Evolutionary conservation across 768 basidiomycete species (phyloP).

Genomic region (Macrolepiota albuminosa): DNA sequence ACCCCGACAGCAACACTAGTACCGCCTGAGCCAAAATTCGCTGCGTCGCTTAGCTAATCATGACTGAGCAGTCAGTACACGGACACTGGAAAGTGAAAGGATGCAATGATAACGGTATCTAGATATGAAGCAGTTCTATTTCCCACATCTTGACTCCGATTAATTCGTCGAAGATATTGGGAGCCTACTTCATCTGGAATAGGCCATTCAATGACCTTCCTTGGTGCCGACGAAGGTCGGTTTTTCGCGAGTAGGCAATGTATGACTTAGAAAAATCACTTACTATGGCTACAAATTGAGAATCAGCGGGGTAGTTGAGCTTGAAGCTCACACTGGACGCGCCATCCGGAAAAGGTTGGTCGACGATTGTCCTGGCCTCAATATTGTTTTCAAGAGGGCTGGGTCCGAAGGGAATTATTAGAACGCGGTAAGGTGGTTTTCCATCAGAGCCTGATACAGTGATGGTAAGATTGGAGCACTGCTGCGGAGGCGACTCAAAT

Average conservation of each 20-base stretch:
- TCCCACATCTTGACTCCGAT: background rate
- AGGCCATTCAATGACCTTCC: background rate
- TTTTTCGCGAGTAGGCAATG: background rate
- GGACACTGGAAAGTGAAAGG: background rate
- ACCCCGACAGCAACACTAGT: conserved; percentile 67
- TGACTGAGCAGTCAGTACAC: conserved; percentile 3
- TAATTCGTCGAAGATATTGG: background rate
- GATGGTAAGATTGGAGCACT: conserved; percentile 64
- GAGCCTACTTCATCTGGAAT: background rate
- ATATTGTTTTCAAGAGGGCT: conserved; percentile 54
- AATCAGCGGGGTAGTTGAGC: conserved; percentile 60
- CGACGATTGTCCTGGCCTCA: conserved; percentile 60
- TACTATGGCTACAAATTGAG: conserved; percentile 75
- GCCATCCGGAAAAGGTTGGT: conserved; percentile 44
- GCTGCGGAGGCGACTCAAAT: conserved; percentile 45
- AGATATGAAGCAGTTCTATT: background rate
- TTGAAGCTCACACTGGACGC: conserved; percentile 43
- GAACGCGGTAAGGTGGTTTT: conserved; percentile 59
- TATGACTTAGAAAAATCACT: conserved; percentile 25
- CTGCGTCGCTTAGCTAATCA: conserved; percentile 51
- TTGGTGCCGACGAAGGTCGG: background rate
- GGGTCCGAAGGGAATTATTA: conserved; percentile 66
- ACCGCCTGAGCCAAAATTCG: conserved; percentile 68
- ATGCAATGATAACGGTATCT: background rate
- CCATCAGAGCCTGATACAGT: conserved; percentile 52